Evolutionary conservation across 306 rosid genomes (phyloP).

Genomic region (Castanospermum australe): DNA sequence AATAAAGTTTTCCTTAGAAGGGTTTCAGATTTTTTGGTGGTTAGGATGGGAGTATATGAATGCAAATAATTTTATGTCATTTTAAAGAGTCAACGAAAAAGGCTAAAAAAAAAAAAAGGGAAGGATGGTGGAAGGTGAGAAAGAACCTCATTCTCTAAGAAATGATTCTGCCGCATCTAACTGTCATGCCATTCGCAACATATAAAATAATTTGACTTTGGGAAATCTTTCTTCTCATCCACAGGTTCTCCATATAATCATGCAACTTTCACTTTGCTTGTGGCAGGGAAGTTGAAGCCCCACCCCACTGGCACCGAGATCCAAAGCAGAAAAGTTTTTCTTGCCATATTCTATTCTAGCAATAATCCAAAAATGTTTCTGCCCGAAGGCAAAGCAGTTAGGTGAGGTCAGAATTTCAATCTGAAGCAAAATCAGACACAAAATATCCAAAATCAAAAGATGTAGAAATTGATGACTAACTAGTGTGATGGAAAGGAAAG

Average conservation of each 20-base stretch:
- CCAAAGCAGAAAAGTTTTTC: slow-evolving; percentile 25
- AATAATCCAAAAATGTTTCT: slow-evolving; percentile 35
- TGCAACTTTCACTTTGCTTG: slow-evolving; percentile 36
- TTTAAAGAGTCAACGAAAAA: slow-evolving; percentile 59
- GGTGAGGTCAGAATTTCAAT: slow-evolving; percentile 28
- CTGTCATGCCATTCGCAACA: slow-evolving; percentile 50
- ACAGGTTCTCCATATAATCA: slow-evolving; percentile 33
- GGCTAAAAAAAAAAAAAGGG: slow-evolving; percentile 27
- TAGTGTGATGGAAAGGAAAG: too few relatives aligned
- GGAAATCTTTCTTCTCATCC: slow-evolving; percentile 40
- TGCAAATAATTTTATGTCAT: slow-evolving; percentile 27
- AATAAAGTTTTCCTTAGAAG: slow-evolving; percentile 41
- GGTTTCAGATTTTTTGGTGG: neutral
- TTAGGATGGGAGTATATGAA: neutral
- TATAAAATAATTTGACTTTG: slow-evolving; percentile 46
- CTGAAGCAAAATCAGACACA: neutral
- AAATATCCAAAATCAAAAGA: slow-evolving; percentile 14
- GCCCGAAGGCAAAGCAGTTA: neutral
- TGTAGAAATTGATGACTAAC: neutral
- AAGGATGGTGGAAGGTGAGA: slow-evolving; percentile 44
- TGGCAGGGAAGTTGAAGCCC: slow-evolving; percentile 36
- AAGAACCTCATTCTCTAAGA: slow-evolving; percentile 57
- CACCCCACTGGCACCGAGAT: slow-evolving; percentile 44
- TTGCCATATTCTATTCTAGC: slow-evolving; percentile 42
- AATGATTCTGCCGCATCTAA: slow-evolving; percentile 52